Evolutionary conservation across 768 basidiomycete species (phyloP), one percentile per base, ranked within the genome.

Genomic region (Daedalea quercina): DNA sequence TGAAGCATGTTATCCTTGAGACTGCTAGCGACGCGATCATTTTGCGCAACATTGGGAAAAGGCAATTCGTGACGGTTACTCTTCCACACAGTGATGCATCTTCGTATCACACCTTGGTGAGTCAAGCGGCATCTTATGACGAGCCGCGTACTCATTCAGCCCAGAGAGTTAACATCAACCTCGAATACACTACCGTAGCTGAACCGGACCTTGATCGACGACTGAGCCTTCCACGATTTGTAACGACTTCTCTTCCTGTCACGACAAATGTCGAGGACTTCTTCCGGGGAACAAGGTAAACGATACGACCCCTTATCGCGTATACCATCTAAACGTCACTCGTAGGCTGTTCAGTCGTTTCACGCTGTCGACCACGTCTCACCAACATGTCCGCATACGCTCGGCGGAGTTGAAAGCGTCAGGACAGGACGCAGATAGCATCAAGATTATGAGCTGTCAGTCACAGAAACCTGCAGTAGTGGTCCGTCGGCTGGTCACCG

Each of bases 211-310:
- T 85, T 3, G 67, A 67, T 15, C 78, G 92, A 34, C 77, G 67
- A 4, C 66, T 90, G 24, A 73, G 71, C 35, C 72, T 80, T 26
- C 75, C 78, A 12, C 76, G 79, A 53, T 67, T 75, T 2, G 73
- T 94, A 3, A 74, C 78, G 13, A 82, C 86, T 7, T 77, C 86
- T 0, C 73, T 97, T 3, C 94, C 95, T 0, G 74, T 99, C 42
- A 81, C 87, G 2, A 89, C 97, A 53, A 96, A 94, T 53, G 95
- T 98, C 0, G 90, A 97, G 68, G 96, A 99, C 65, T 94, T 92
- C 68, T 97, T 98, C 74, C 82, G 95, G 20, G 86, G 87, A 24
- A 74, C 81, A 52, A 84, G 82, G 95, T 93, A 34, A 42, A 76
- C 43, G 6, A 37, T 9, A 31, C 22, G 31, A 35, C n/a, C 12